These are phyloP conservation scores for Leucocoprinus sp. DNA, from an alignment of 768 basidiomycete genomes.

Conservation along the genomic window DNA sequence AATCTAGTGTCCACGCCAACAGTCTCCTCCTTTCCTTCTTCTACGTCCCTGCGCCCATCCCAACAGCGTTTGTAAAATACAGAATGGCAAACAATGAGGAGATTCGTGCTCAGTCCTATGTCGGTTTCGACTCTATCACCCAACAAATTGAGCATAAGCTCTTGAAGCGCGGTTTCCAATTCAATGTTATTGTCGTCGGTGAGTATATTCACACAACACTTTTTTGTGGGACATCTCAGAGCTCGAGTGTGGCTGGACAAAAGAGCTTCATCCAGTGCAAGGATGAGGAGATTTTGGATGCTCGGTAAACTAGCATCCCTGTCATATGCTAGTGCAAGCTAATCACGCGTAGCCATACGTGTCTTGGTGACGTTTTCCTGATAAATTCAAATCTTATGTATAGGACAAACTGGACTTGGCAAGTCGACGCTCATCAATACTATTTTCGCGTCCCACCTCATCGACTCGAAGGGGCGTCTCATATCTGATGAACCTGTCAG, in stretches of 20 bases:
- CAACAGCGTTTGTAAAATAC: not conserved
- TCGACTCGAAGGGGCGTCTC: constrained; percentile 94
- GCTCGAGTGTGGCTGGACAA: no score
- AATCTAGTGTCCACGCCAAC: constrained; percentile 9
- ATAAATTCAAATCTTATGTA: not conserved
- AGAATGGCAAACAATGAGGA: constrained; percentile 40
- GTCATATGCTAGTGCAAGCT: not conserved
- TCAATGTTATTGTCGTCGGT: constrained; percentile 98
- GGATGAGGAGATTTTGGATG: no score
- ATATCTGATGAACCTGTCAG: constrained; percentile 82
- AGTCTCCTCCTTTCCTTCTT: not conserved
- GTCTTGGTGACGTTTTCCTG: not conserved
- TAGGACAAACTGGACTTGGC: constrained; percentile 95
- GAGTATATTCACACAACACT: constrained; percentile 33
- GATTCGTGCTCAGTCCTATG: constrained; percentile 87
- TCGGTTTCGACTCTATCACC: constrained; percentile 97
- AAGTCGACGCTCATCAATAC: constrained; percentile 99
- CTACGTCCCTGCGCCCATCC: not conserved
- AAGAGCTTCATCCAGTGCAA: no score
- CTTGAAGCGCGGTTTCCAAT: constrained; percentile 97
- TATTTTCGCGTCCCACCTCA: constrained; percentile 96
- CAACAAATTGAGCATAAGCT: constrained; percentile 99
- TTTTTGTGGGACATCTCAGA: no score
- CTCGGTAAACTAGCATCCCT: not conserved
- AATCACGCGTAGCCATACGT: not conserved